phyloP scores from a whole-genome alignment of 179 eudicot species.

The Kewa caespitosa region DNA sequence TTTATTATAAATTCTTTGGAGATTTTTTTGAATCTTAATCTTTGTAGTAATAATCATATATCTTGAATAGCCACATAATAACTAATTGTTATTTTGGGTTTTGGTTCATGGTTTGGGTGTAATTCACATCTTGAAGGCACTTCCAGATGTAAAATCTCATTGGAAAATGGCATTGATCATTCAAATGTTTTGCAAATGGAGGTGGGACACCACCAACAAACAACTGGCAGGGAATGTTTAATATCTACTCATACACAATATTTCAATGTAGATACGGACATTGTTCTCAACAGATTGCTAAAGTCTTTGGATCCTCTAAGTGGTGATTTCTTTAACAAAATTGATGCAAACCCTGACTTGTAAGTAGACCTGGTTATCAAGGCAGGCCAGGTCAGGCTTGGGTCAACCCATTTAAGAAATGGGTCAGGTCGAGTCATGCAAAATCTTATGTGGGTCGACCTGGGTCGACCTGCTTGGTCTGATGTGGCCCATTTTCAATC shows the following conservation, averaged over 20 bases:
- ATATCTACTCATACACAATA: constrained; percentile 82
- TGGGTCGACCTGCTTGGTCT: too few relatives aligned
- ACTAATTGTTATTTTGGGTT: not conserved
- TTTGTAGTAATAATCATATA: not conserved
- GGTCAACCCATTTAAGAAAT: too few relatives aligned
- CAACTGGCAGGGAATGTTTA: constrained; percentile 84
- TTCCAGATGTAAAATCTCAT: constrained; percentile 1
- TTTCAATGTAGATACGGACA: constrained; percentile 88
- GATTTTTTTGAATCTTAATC: not conserved
- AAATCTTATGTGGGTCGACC: too few relatives aligned
- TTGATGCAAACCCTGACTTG: constrained; percentile 95
- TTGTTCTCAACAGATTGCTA: constrained; percentile 70
- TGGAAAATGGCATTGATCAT: constrained; percentile 8
- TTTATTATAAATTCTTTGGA: too few relatives aligned
- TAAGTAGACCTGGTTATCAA: too few relatives aligned
- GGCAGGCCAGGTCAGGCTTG: too few relatives aligned
- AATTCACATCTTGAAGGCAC: not conserved
- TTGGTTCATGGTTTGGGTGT: not conserved
- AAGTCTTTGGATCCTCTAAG: constrained; percentile 71
- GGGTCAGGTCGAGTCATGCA: too few relatives aligned
- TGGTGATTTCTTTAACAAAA: constrained; percentile 90
- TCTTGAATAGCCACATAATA: not conserved
- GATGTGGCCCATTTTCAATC: too few relatives aligned
- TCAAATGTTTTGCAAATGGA: constrained; percentile 46
- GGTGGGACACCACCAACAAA: constrained; percentile 59